Conservation (phyloP, 116 monocot species). For the Trichopus zeylanicus region DNA sequence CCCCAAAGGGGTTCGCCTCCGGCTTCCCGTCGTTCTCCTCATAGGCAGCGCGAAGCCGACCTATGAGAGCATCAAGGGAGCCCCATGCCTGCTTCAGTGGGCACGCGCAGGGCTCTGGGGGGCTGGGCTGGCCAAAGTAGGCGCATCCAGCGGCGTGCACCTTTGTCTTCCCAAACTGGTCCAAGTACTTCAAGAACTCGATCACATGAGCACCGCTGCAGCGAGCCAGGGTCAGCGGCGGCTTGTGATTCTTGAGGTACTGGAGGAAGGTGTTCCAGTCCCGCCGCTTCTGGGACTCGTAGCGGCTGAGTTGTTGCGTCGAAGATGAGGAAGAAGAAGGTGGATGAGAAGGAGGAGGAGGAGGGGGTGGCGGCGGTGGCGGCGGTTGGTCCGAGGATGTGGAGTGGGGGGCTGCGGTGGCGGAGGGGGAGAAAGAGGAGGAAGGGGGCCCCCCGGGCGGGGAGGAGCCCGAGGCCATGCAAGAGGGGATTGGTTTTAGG, state of each 20-base stretch:
- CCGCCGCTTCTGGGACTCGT: constrained; percentile 47
- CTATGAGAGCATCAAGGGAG: constrained; percentile 51
- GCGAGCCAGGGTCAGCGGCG: constrained; percentile 32
- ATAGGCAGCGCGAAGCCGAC: constrained; percentile 45
- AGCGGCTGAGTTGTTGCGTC: constrained; percentile 29
- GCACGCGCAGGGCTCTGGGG: constrained; percentile 41
- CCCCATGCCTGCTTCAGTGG: constrained; percentile 50
- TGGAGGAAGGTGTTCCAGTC: constrained; percentile 61
- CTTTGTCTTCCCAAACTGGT: constrained; percentile 65
- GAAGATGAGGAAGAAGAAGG: background rate
- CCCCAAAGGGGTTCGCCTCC: constrained; percentile 46
- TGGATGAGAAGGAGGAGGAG: background rate
- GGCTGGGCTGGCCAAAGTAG: constrained; percentile 40
- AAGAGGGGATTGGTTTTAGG: background rate
- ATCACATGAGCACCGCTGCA: constrained; percentile 52
- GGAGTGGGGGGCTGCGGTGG: background rate
- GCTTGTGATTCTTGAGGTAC: constrained; percentile 45
- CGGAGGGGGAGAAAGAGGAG: background rate
- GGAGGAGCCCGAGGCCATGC: background rate
- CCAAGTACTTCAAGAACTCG: constrained; percentile 43
- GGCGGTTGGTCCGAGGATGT: background rate
- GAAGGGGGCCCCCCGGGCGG: background rate
- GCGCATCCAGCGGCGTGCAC: constrained; percentile 31
- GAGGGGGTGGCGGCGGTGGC: background rate
- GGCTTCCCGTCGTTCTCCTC: constrained; percentile 43